A percentile compares a stretch with the other conserved stretches of the same genome.
These are phyloP conservation scores for Trapa bicornis DNA, from an alignment of 345 rosid genomes.

Conservation along the genomic window DNA sequence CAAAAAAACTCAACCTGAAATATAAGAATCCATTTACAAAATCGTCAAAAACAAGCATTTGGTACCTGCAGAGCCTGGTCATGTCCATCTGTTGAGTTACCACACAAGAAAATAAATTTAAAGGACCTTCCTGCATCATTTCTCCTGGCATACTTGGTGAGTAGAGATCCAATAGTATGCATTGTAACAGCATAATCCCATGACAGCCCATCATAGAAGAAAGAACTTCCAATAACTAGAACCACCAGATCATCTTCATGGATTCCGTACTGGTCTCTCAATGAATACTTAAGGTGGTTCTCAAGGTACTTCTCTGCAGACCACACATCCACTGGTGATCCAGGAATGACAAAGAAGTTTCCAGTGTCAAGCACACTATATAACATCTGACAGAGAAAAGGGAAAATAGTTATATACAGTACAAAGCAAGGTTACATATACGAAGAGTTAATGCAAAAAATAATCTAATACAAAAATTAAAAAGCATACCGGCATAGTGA, in stretches of 20 bases:
- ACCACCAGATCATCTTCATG: slow-evolving; percentile 55
- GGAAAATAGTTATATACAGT: slow-evolving; percentile 18
- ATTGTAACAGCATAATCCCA: slow-evolving; percentile 83
- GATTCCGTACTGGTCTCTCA: slow-evolving; percentile 53
- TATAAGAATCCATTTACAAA: background rate
- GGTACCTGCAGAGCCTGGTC: slow-evolving; percentile 67
- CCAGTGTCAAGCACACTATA: slow-evolving; percentile 87
- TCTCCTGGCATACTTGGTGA: slow-evolving; percentile 61
- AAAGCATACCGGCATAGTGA: slow-evolving; percentile 56
- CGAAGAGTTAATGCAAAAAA: background rate
- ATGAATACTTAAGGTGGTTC: slow-evolving; percentile 41
- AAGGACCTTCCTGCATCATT: slow-evolving; percentile 41
- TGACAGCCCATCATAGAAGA: slow-evolving; percentile 62
- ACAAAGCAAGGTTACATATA: slow-evolving; percentile 8
- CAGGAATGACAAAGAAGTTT: slow-evolving; percentile 92
- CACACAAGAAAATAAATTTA: slow-evolving; percentile 75
- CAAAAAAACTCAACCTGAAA: background rate
- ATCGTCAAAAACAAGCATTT: background rate
- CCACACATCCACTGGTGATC: slow-evolving; percentile 87
- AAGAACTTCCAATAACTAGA: slow-evolving; percentile 72
- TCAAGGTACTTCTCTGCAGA: slow-evolving; percentile 62
- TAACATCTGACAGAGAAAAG: slow-evolving; percentile 61
- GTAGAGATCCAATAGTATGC: slow-evolving; percentile 69
- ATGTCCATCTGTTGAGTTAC: slow-evolving; percentile 65
- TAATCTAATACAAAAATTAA: slow-evolving; percentile 3